Base-by-base conservation (phyloP, 805 yeast genomes). In the Maudiozyma serrabonitensis region DNA sequence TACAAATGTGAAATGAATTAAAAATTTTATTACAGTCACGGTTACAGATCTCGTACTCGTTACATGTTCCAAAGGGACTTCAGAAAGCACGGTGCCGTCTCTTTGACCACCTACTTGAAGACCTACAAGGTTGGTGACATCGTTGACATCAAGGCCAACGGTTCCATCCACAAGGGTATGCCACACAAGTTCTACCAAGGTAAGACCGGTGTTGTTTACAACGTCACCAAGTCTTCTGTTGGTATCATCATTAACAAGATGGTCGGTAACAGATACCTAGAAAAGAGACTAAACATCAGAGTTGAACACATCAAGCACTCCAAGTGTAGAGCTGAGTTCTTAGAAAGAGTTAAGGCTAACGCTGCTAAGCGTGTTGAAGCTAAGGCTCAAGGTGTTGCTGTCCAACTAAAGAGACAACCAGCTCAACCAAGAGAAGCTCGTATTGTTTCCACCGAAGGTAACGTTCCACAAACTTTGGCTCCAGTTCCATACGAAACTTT, bases 111-210 rank as follows among this genome's bases (percentile, higher is more conserved):
- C 73, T 93, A 91, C 93, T 78, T 93, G 81, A 89, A 87, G 85
- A 78, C 82, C 72, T 93, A 93, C 95, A 89, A 82, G 78, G 97
- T 93, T 69, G 99, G 99, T 72, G 99, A 93, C 77, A 91, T 93
- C 68, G 99, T 93, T 71, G 99, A 93, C 78, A 90, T 93, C 82
- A 91, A 87, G 81, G 99, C 95, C 75, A 93, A 93, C 75, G 96
- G 96, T 82, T 81, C 99, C 64, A 81, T 90, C 81, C 98, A 93
- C 75, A 90, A 91, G 85, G 97, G 98, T 87, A 88, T 93, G 96
- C 99, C 99, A 75, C 96, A 88, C 89, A 93, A 93, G 82, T 90
- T 81, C 86, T 93, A 93, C 96, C 97, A 93, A 83, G 99, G 99
- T 79, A 93, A 90, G 84, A 93, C 99, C 63, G 99, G 99, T 84